Evolutionary conservation across 2,329 filamentous ascomycete species (phyloP).

Genomic region (Fusarium concolor): DNA sequence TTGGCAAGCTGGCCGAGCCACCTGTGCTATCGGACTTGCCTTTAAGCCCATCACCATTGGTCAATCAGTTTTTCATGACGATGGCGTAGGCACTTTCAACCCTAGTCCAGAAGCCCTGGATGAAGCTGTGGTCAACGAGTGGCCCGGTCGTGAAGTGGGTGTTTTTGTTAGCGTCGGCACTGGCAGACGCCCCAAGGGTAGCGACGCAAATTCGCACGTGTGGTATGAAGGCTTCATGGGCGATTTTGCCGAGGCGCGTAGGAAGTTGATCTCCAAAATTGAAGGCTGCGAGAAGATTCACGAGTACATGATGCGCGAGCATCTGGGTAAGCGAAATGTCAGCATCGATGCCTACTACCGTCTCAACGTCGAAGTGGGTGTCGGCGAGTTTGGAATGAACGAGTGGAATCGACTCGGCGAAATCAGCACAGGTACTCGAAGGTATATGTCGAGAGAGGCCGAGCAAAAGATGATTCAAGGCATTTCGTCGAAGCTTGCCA

Average conservation of each 20-base stretch:
- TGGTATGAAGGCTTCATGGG: conserved; percentile 97
- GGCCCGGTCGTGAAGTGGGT: conserved; percentile 92
- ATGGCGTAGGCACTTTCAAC: conserved; percentile 92
- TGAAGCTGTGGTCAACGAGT: conserved; percentile 91
- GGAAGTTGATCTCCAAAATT: conserved; percentile 88
- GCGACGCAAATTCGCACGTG: conserved; percentile 76
- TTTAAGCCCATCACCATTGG: conserved; percentile 97
- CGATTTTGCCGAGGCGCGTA: conserved; percentile 89
- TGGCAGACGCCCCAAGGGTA: conserved; percentile 77
- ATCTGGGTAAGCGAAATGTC: conserved; percentile 80
- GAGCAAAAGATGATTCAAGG: conserved; percentile 83
- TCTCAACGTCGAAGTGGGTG: conserved; percentile 95
- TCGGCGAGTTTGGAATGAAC: conserved; percentile 98
- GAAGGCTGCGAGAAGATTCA: conserved; percentile 95
- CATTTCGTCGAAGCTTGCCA: conserved; percentile 83
- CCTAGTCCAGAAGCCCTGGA: conserved; percentile 87
- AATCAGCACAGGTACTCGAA: conserved; percentile 90
- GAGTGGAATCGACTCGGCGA: conserved; percentile 95
- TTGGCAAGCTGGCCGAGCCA: conserved; percentile 97
- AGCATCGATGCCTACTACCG: conserved; percentile 93
- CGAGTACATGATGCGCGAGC: conserved; percentile 83
- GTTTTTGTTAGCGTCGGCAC: conserved; percentile 96
- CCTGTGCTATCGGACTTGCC: conserved; percentile 87
- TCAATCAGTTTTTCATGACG: conserved; percentile 93
- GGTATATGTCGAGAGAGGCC: conserved; percentile 79